Conservation (phyloP, 305 asterid genomes). For the Coffea humblotiana region DNA sequence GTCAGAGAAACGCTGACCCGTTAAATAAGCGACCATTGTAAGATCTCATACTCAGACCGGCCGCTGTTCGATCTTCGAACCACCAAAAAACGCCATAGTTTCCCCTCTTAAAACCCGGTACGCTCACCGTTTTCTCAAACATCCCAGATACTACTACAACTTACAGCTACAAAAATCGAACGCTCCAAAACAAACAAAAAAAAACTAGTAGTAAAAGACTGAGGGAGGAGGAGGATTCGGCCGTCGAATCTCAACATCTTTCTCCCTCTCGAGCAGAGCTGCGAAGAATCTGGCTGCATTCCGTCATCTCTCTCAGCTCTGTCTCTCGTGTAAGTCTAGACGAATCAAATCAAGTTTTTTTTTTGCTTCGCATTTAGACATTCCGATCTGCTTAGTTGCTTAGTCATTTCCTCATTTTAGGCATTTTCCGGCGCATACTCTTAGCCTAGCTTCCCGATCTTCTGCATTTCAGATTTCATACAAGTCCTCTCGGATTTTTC, state of each 20-base stretch:
- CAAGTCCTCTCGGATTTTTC: not conserved
- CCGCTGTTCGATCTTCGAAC: not conserved
- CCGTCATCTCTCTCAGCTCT: constrained; percentile 16
- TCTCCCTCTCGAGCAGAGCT: not conserved
- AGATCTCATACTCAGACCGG: not conserved
- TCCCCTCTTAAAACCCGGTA: not conserved
- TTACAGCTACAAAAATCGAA: not conserved
- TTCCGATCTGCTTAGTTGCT: constrained; percentile 22
- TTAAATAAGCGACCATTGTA: constrained; percentile 3
- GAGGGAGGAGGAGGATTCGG: constrained; percentile 6
- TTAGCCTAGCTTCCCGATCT: constrained; percentile 18
- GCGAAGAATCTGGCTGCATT: constrained; percentile 4
- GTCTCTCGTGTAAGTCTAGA: constrained; percentile 19
- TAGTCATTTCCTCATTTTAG: constrained; percentile 12
- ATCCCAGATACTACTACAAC: too few relatives aligned
- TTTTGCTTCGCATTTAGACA: not conserved
- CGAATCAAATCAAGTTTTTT: not conserved
- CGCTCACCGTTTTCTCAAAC: constrained; percentile 13
- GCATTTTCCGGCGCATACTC: not conserved
- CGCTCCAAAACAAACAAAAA: not conserved
- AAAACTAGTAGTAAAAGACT: not conserved
- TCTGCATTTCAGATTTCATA: not conserved
- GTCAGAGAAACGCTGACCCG: constrained; percentile 16
- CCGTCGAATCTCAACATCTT: constrained; percentile 17
- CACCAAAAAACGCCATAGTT: constrained; percentile 11